Base-by-base conservation (phyloP, 2,329 filamentous ascomycete genomes). In the Stagonosporopsis rhizophila region DNA sequence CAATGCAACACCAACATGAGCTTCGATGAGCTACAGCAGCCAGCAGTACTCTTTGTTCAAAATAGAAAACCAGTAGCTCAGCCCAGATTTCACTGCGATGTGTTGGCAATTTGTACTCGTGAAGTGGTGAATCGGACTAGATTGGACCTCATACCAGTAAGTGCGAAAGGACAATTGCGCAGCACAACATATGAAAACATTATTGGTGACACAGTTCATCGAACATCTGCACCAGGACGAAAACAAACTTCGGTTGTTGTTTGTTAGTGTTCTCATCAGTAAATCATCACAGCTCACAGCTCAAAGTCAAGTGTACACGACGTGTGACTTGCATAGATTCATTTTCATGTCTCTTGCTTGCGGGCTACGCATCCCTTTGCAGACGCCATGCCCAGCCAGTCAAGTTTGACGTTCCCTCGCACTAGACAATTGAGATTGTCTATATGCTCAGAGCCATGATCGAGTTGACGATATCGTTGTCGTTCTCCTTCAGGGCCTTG, bases 401-500 rank as follows among this genome's bases (percentile, higher is more conserved):
- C 52, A 41, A 60, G 37, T 52, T 61, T 60, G 52, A 28, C 50
- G 14, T 59, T 52, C 44, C 55, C 37, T 56, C 45, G 51, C 44
- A 58, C 56, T 52, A 56, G 48, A 59, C 53, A 42, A 15, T n/a
- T 35, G 55, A 49, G 42, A 15, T n/a, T 38, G 55, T 61, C 67
- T 75, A 83, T 82, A 83, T 82, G 74, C 81, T 83, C 63, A 99
- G 83, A 70, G 94, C 93, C 95, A 99, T 99, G 83, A 99, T 99
- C 72, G 95, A 97, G 86, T 99, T 99, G 85, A 99, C 95, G 83
- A 99, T 99, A 78, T 99, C 95, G 76, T 98, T 97, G 83, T 98
- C 94, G 78, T 99, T 99, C 85, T 98, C 95, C 85, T 92, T 93
- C 77, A 99, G 86, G 54, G 96, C 95, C 84, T 98, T 99, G 83